A percentile compares a stretch with the other conserved stretches of the same genome.
These are phyloP conservation scores for Ambrosia hybrid DNA, from an alignment of 140 eudicot genomes.

Conservation along the genomic window DNA sequence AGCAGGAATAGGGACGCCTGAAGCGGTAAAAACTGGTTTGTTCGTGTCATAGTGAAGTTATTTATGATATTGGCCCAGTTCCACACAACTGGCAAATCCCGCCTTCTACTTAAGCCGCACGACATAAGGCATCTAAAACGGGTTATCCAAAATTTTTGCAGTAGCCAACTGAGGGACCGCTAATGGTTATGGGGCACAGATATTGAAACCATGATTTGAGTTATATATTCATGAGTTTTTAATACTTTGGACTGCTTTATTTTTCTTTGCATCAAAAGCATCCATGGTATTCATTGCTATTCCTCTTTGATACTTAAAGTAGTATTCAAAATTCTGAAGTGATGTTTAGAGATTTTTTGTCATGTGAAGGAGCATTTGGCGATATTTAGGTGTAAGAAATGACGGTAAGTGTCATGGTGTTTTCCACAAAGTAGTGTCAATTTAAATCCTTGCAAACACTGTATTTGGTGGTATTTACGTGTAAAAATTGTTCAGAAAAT, in stretches of 20 bases:
- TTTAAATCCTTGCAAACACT: too few relatives aligned
- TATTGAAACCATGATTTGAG: constrained; percentile 21
- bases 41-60: constrained; percentile 96
- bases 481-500: too few relatives aligned
- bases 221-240: neutral
- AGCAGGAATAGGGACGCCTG: constrained; percentile 98
- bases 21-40: constrained; percentile 92
- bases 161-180: constrained; percentile 14
- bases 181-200: constrained; percentile 25
- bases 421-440: too few relatives aligned
- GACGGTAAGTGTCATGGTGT: too few relatives aligned
- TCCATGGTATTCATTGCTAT: too few relatives aligned
- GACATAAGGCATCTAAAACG: neutral
- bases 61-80: constrained; percentile 75
- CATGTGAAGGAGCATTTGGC: too few relatives aligned
- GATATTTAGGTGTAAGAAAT: too few relatives aligned
- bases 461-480: too few relatives aligned
- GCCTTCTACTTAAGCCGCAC: constrained; percentile 46
- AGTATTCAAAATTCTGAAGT: too few relatives aligned
- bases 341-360: neutral
- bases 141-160: constrained; percentile 21
- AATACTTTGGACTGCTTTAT: neutral
- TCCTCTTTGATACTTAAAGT: too few relatives aligned
- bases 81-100: constrained; percentile 75
- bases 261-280: too few relatives aligned